Evolutionary conservation across 106 monocot genomes (phyloP).

Genomic region (Acorus calamus): DNA sequence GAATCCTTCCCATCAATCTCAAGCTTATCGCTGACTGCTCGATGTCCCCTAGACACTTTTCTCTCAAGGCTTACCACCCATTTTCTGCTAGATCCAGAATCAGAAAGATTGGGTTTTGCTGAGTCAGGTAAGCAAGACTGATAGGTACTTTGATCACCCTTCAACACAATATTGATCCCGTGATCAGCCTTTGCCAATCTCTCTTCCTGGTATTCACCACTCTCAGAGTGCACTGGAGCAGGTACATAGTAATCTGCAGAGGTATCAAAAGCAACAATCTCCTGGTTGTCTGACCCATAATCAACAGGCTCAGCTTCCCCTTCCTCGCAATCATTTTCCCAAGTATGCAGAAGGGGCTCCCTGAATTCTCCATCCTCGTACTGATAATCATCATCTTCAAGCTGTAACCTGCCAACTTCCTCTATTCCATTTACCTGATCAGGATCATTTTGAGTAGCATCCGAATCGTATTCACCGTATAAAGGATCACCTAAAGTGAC

Average conservation of each 20-base stretch:
- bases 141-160: slow-evolving; percentile 1
- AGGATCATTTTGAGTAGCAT: slow-evolving; percentile 26
- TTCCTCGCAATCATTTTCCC: slow-evolving; percentile 42
- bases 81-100: slow-evolving; percentile 14
- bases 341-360: slow-evolving; percentile 41
- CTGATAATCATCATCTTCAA: slow-evolving; percentile 68
- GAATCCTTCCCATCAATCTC: slow-evolving; percentile 3
- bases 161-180: slow-evolving; percentile 5
- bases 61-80: neutral
- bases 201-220: slow-evolving; percentile 5
- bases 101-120: slow-evolving; percentile 7
- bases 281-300: slow-evolving; percentile 48
- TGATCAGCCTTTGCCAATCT: slow-evolving; percentile 2
- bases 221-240: slow-evolving; percentile 7
- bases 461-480: slow-evolving; percentile 13
- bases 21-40: neutral
- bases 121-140: slow-evolving; percentile 3
- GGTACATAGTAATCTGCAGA: slow-evolving; percentile 14
- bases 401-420: slow-evolving; percentile 16
- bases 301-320: slow-evolving; percentile 48
- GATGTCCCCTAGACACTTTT: slow-evolving; percentile 1
- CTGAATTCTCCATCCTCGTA: slow-evolving; percentile 97
- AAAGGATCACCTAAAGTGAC: slow-evolving; percentile 17
- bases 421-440: slow-evolving; percentile 26
- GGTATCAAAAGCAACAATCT: slow-evolving; percentile 21